Conservation (phyloP, 1,284 basidiomycete species). For the Apiotrichum siamense region DNA sequence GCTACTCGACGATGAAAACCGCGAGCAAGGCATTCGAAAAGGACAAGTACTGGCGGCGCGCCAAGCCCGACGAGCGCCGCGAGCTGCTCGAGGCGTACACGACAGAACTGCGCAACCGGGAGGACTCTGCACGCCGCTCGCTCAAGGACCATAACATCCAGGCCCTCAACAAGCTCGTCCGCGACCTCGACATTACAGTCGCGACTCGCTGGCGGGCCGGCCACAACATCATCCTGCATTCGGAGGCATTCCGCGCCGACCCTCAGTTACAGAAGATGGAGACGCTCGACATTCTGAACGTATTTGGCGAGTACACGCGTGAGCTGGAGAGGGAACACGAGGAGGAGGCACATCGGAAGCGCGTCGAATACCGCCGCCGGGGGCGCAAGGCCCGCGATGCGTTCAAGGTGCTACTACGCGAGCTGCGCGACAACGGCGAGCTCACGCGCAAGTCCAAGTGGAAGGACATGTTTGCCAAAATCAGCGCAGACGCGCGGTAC, state of each 20-base stretch:
- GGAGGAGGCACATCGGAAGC: constrained; percentile 66
- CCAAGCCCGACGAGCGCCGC: constrained; percentile 72
- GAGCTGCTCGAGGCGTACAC: constrained; percentile 87
- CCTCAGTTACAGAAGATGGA: constrained; percentile 70
- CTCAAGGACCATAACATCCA: constrained; percentile 66
- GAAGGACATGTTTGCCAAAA: constrained; percentile 74
- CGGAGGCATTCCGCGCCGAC: constrained; percentile 70
- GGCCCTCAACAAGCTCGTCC: constrained; percentile 72
- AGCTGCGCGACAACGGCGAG: constrained; percentile 60
- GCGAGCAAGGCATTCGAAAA: constrained; percentile 74
- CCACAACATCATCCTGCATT: constrained; percentile 65
- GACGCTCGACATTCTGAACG: constrained; percentile 77
- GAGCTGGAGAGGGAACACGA: constrained; percentile 82
- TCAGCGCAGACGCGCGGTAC: constrained; percentile 76
- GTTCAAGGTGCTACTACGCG: constrained; percentile 72
- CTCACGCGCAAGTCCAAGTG: constrained; percentile 81
- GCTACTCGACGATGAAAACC: constrained; percentile 79
- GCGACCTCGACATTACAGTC: constrained; percentile 75
- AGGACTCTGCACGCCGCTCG: constrained; percentile 63
- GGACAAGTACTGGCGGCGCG: constrained; percentile 82
- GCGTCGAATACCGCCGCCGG: constrained; percentile 73
- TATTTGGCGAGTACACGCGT: constrained; percentile 85
- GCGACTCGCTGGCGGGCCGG: constrained; percentile 81
- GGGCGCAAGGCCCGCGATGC: constrained; percentile 82
- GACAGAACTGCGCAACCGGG: constrained; percentile 69